A percentile compares a stretch with the other conserved stretches of the same genome.
Conservation (phyloP, 805 yeast species). For the Lipomyces starkeyi region DNA sequence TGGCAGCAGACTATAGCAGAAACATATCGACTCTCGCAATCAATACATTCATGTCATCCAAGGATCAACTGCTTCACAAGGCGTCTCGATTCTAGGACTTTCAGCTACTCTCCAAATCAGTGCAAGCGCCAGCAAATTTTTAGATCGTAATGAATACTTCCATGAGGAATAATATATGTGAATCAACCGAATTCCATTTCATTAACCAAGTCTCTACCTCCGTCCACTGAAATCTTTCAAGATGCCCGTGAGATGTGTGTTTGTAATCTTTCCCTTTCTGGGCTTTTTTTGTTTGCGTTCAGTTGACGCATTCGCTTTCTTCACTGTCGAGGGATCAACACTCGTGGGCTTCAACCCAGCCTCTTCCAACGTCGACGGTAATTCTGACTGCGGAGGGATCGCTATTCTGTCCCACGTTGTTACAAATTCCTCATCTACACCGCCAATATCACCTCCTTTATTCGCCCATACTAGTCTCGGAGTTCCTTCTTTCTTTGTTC, state of each 20-base stretch:
- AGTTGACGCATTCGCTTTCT: conserved; percentile 61
- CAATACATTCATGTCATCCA: too few relatives aligned
- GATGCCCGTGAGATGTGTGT: conserved; percentile 95
- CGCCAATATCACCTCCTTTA: conserved; percentile 71
- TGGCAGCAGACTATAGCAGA: too few relatives aligned
- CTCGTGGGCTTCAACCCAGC: conserved; percentile 95
- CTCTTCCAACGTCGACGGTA: conserved; percentile 77
- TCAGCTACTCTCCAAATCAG: too few relatives aligned
- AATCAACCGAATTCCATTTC: background rate
- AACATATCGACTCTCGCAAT: too few relatives aligned
- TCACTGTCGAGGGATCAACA: conserved; percentile 94
- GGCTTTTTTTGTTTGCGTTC: conserved; percentile 86
- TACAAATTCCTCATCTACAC: conserved; percentile 81
- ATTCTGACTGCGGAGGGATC: conserved; percentile 80
- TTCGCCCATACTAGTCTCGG: conserved; percentile 96
- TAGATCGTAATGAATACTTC: too few relatives aligned
- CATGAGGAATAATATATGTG: too few relatives aligned
- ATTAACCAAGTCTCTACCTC: background rate
- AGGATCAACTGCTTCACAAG: too few relatives aligned
- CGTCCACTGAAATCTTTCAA: conserved; percentile 67
- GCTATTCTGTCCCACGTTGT: conserved; percentile 79
- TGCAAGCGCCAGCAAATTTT: too few relatives aligned
- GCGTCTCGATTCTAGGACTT: too few relatives aligned
- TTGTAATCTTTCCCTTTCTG: conserved; percentile 91
- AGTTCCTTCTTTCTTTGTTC: conserved; percentile 90